phyloP scores from a whole-genome alignment of 2,329 filamentous ascomycete species.

The Cercospora zeae-maydis region DNA sequence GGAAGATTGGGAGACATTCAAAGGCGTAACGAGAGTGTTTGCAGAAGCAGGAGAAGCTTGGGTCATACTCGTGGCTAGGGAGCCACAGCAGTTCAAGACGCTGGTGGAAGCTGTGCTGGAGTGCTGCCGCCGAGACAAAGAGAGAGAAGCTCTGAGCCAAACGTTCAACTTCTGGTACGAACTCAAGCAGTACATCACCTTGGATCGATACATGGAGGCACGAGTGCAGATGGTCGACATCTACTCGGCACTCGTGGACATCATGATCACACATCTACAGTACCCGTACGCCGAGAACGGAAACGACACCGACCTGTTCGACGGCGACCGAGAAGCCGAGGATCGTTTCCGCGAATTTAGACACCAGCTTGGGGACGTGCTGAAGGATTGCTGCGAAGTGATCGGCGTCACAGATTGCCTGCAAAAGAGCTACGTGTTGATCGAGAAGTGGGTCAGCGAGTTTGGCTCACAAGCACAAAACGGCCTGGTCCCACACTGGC shows the following conservation, averaged over 20 bases:
- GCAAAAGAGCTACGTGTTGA: conserved; percentile 78
- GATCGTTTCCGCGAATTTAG: conserved; percentile 96
- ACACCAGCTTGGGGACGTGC: conserved; percentile 93
- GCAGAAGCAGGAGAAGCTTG: conserved; percentile 91
- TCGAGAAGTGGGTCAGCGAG: conserved; percentile 82
- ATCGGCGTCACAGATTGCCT: conserved; percentile 91
- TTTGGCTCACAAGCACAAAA: conserved; percentile 73
- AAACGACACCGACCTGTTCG: conserved; percentile 75
- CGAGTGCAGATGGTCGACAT: conserved; percentile 73
- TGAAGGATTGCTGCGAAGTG: conserved; percentile 96
- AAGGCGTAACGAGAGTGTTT: conserved; percentile 84
- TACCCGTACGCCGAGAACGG: conserved; percentile 74
- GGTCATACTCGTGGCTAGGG: conserved; percentile 84
- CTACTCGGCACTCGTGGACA: conserved; percentile 85
- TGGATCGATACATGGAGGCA: conserved; percentile 84
- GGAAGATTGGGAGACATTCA: conserved; percentile 81
- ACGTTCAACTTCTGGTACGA: conserved; percentile 99
- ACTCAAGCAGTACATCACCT: conserved; percentile 88
- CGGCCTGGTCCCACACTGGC: conserved; percentile 84
- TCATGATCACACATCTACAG: conserved; percentile 85
- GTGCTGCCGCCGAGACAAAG: conserved; percentile 80
- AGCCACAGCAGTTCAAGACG: conserved; percentile 74
- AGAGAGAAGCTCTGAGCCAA: conserved; percentile 84
- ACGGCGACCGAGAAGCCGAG: conserved; percentile 90
- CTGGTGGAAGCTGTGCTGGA: conserved; percentile 91